Base-by-base conservation (phyloP, 2,329 filamentous ascomycete species). In the Neopestalotiopsis sp. region DNA sequence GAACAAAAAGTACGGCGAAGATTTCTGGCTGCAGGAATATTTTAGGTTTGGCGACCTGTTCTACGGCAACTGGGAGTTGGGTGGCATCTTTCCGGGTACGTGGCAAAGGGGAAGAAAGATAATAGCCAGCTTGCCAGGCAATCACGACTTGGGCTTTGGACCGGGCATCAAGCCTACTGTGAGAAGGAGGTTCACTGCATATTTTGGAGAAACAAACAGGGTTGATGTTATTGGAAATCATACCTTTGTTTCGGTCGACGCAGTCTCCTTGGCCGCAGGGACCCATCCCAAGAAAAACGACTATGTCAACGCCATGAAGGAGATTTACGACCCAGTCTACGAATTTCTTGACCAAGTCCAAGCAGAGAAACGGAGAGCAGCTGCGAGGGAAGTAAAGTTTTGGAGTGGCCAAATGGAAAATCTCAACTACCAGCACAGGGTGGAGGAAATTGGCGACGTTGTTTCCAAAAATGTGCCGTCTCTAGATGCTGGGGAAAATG, bases 151-250 rank as follows among this genome's bases (percentile, higher is more conserved):
- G 56, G 96, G 96, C 0, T 97, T 98, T 76, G 95, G 94, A 3
- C 90, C 90, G 28, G 92, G 95, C 59, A 91, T 99, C 62, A 94
- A 97, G 77, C 78, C 91, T 9, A 86, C 92, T 0, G 94, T 97
- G 42, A 89, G 95, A 65, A 87, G 96, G 74, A 87, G 96, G 17
- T 99, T 98, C 79, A 89, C 92, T 75, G 89, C 91, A 3, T 97
- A 91, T 77, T 98, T 99, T 81, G 96, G 96, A 4, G 91, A 96
- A 67, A 89, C 91, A n/a, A 98, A 98, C 79, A 87, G 94, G 9
- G 90, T 99, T 24, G 94, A 98, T 78, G 87, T 98, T 5, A 87
- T 98, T 66, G 96, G 94, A 13, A 99, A 99, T 77, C 96, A 99
- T 79, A 97, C 94, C 0, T 94, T 99, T 77, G 93, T 99, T 24